Conservation (phyloP, 805 yeast species). For the Ogataea ganodermae region DNA sequence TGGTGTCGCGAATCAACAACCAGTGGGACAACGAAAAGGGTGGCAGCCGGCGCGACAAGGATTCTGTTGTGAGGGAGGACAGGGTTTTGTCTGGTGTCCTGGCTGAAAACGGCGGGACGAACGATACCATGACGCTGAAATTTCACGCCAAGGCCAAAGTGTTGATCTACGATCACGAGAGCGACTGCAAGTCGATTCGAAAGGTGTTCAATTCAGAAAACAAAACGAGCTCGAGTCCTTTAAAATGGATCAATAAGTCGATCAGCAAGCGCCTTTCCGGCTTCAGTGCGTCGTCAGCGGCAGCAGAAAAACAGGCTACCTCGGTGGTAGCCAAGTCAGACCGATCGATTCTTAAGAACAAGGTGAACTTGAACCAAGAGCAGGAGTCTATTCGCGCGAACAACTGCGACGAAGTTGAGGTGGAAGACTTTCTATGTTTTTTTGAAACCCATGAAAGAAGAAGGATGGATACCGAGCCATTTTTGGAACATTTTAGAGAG, state of each 20-base stretch:
- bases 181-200: conserved; percentile 24
- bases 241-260: conserved; percentile 24
- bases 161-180: conserved; percentile 25
- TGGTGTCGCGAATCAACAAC: neutral
- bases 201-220: conserved; percentile 17
- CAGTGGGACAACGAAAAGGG: neutral
- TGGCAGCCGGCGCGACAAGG: neutral
- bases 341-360: conserved; percentile 42
- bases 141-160: conserved; percentile 28
- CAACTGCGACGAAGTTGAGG: conserved; percentile 41
- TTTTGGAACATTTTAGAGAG: conserved; percentile 37
- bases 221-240: conserved; percentile 12
- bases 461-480: conserved; percentile 36
- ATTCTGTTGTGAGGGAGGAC: neutral
- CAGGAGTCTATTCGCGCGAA: conserved; percentile 39
- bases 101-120: conserved; percentile 9
- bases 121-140: conserved; percentile 14
- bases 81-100: neutral
- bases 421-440: conserved; percentile 38
- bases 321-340: conserved; percentile 9
- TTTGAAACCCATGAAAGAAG: conserved; percentile 40
- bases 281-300: conserved; percentile 5
- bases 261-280: conserved; percentile 21
- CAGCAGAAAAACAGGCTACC: neutral
- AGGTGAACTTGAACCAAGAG: conserved; percentile 35